Base-by-base conservation (phyloP, 1,284 basidiomycete genomes). In the Leccinum pachyderme region DNA sequence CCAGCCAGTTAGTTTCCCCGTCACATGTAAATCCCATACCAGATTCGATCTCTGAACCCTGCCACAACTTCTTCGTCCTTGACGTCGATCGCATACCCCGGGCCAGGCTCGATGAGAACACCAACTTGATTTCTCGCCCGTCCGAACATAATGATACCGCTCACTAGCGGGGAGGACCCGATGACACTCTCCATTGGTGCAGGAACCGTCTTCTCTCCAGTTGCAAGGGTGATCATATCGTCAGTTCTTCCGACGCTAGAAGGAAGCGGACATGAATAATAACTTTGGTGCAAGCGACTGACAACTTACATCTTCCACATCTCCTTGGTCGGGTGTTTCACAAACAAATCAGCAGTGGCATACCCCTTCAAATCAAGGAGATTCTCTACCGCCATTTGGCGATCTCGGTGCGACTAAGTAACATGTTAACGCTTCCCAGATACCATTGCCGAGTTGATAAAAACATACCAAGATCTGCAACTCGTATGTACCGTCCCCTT, bases 401-500 rank as follows among this genome's bases (percentile, higher is more conserved):
- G 56, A 8, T 49, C 59, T 7, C 59, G 53, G 3, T 56, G 60
- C 3, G 61, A 58, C 66, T 70, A 12, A 25, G 24, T 7, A 22
- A 12, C 7, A 3, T 5, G 15, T 48, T 8, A 48, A 12, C 29
- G n/a, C 18, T 24, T 15, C 7, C 11, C 32, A 0, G 28, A 32
- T 2, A 25, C 8, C 22, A 48, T 25, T 13, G 13, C 4, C 2
- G 4, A 2, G 7, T 0, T 18, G 22, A 18, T 0, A 1, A n/a
- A 0, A 5, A 1, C 64, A 18, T 51, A 75, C 72, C 64, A 75
- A 52, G 2, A 73, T 28, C 18, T 73, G 68, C 6, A 69, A 54
- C 49, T 75, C 73, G 39, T 62, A 74, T 2, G 66, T 61, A 7
- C 57, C 67, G 35, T 72, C 64, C 0, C 63, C 72, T 49, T 72